phyloP scores from a whole-genome alignment of 805 yeast genomes.

The Pichia scutulata region DNA sequence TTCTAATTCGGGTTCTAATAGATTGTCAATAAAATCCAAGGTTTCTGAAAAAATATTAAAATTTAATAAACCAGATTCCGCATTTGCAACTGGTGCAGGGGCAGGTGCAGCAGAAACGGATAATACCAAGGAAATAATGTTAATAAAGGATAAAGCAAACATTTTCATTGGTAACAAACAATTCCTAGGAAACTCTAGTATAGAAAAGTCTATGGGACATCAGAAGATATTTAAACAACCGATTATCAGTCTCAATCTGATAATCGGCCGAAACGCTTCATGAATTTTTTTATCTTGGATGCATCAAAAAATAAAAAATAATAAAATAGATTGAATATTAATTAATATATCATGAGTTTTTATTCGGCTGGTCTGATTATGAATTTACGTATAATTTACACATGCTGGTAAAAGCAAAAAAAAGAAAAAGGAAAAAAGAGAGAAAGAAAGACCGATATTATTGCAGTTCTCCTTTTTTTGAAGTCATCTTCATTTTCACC shows the following conservation, averaged over 20 bases:
- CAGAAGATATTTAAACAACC: no score
- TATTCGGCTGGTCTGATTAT: neutral
- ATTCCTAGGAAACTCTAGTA: neutral
- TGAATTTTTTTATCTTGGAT: no score
- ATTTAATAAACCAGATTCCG: neutral
- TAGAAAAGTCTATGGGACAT: neutral
- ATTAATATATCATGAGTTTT: no score
- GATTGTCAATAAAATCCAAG: neutral
- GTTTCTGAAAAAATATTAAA: neutral
- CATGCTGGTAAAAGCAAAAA: neutral
- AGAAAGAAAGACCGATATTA: no score
- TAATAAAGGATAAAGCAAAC: neutral
- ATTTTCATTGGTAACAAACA: neutral
- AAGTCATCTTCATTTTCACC: constrained; percentile 6
- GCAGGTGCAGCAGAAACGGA: constrained; percentile 4
- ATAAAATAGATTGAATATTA: no score
- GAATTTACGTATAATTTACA: neutral
- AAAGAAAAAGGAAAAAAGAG: neutral
- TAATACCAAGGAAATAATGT: neutral
- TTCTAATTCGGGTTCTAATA: neutral
- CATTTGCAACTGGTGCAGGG: neutral
- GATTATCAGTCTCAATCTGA: neutral
- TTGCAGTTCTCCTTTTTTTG: constrained; percentile 1
- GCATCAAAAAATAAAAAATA: no score
- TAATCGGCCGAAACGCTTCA: neutral